These are phyloP conservation scores for Chaetomiaceae sp. DNA, from an alignment of 2,329 filamentous ascomycete species.

Conservation along the genomic window DNA sequence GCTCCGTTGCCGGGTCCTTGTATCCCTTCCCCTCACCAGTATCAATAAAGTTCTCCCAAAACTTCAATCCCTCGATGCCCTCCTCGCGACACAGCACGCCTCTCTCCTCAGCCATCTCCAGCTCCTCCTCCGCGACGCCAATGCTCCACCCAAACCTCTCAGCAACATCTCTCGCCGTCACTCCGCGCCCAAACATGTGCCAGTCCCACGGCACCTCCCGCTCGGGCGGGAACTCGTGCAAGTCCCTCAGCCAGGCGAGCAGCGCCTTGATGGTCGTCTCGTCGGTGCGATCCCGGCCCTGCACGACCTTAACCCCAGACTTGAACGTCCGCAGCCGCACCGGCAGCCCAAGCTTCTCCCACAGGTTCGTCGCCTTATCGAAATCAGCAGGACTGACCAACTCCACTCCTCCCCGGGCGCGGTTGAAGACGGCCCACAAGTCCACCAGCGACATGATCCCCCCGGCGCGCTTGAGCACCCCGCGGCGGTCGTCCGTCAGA, in stretches of 20 bases:
- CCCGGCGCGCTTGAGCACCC: constrained; percentile 71
- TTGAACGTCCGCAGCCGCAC: constrained; percentile 85
- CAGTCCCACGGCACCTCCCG: constrained; percentile 70
- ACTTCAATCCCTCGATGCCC: constrained; percentile 82
- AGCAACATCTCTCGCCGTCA: constrained; percentile 85
- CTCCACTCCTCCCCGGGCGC: constrained; percentile 87
- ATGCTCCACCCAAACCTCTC: constrained; percentile 95
- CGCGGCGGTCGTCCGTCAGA: constrained; percentile 76
- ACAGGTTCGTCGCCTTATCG: constrained; percentile 79
- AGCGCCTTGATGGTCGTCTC: constrained; percentile 79
- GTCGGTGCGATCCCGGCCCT: constrained; percentile 81
- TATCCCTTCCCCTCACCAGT: constrained; percentile 36
- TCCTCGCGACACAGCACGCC: constrained; percentile 87
- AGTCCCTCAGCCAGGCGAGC: constrained; percentile 68
- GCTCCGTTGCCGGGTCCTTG: constrained; percentile 31
- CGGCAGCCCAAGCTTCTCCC: constrained; percentile 82
- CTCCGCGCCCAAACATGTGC: constrained; percentile 71
- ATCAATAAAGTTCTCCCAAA: constrained; percentile 78
- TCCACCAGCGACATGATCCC: constrained; percentile 89
- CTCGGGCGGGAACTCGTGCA: constrained; percentile 62
- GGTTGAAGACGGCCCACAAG: constrained; percentile 91
- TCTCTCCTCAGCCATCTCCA: constrained; percentile 94
- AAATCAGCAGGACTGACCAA: constrained; percentile 89
- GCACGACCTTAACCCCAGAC: constrained; percentile 90
- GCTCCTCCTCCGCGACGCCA: constrained; percentile 88